Evolutionary conservation across 192 early-diverging fungal species (phyloP).

Genomic region (Backusella parvicylindrica): DNA sequence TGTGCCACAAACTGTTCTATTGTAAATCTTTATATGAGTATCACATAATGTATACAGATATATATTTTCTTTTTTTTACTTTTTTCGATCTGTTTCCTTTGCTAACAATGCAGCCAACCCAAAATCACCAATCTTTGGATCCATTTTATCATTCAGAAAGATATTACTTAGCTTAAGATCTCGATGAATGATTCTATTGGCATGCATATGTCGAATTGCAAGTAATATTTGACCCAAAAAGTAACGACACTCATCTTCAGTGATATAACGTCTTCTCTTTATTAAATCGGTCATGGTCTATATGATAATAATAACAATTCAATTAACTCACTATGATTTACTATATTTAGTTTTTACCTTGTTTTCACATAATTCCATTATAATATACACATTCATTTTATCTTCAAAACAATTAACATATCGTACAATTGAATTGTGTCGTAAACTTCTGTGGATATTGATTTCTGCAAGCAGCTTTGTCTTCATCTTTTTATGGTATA

Average conservation of each 20-base stretch:
- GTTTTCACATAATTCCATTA: slow-evolving; percentile 91
- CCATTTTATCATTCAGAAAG: slow-evolving; percentile 76
- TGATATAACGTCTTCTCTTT: slow-evolving; percentile 69
- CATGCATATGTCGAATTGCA: slow-evolving; percentile 82
- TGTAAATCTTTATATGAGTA: not conserved
- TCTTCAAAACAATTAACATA: slow-evolving; percentile 90
- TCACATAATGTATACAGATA: not conserved
- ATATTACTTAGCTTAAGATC: slow-evolving; percentile 97
- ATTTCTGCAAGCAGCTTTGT: slow-evolving; percentile 70
- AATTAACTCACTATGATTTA: not conserved
- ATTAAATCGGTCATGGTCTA: slow-evolving; percentile 87
- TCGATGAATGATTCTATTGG: slow-evolving; percentile 79
- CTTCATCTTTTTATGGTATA: slow-evolving; percentile 33
- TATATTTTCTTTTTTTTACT: slow-evolving; percentile 45
- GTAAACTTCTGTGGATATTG: slow-evolving; percentile 68
- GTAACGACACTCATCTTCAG: slow-evolving; percentile 87
- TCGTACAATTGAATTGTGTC: slow-evolving; percentile 77
- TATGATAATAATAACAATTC: not conserved
- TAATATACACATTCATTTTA: slow-evolving; percentile 76
- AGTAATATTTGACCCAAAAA: slow-evolving; percentile 80
- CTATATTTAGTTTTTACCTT: slow-evolving; percentile 41
- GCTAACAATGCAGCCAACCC: slow-evolving; percentile 84
- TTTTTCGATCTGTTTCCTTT: slow-evolving; percentile 83
- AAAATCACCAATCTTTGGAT: slow-evolving; percentile 94
- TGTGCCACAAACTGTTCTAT: slow-evolving; percentile 91